Conservation (phyloP, 768 basidiomycete genomes). For the Cystofilobasidium ferigula region DNA sequence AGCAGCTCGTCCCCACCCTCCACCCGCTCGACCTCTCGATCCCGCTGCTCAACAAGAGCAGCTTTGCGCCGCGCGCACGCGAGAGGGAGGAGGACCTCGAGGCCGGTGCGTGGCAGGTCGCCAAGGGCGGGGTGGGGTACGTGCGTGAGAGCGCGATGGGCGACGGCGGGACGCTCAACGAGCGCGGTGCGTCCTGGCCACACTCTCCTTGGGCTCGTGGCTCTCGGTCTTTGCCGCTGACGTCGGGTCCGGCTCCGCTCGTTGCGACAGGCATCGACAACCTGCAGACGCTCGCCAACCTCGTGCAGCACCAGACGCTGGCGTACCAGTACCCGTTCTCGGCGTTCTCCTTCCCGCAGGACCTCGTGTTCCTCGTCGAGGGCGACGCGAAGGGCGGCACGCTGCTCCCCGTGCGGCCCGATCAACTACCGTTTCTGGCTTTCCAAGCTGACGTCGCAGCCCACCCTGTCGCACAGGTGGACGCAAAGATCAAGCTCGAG, state of each 20-base stretch:
- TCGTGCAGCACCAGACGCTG: constrained; percentile 32
- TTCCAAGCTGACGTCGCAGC: no score
- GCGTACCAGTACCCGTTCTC: constrained; percentile 35
- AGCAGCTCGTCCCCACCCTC: constrained; percentile 27
- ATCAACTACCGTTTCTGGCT: neutral
- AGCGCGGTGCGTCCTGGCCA: constrained; percentile 29
- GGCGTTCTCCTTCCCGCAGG: constrained; percentile 29
- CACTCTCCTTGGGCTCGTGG: neutral
- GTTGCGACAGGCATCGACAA: constrained; percentile 29
- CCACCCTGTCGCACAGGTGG: constrained; percentile 25
- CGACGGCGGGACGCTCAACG: constrained; percentile 32
- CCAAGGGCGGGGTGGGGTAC: constrained; percentile 28
- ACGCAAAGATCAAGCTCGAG: constrained; percentile 30
- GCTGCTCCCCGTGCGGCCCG: constrained; percentile 29
- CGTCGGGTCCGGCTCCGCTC: neutral
- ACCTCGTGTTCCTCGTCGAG: constrained; percentile 30
- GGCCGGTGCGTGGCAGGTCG: constrained; percentile 31
- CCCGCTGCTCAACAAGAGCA: constrained; percentile 28
- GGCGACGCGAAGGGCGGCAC: constrained; percentile 31
- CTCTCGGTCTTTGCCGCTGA: neutral
- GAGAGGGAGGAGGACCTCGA: constrained; percentile 29
- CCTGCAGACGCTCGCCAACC: constrained; percentile 29
- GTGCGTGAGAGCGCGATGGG: constrained; percentile 30
- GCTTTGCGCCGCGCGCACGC: constrained; percentile 10
- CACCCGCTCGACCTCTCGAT: constrained; percentile 29